A percentile compares a stretch with the other conserved stretches of the same genome.
These are phyloP conservation scores for Didymella segeticola DNA, from an alignment of 2,329 filamentous ascomycete species.

Conservation along the genomic window DNA sequence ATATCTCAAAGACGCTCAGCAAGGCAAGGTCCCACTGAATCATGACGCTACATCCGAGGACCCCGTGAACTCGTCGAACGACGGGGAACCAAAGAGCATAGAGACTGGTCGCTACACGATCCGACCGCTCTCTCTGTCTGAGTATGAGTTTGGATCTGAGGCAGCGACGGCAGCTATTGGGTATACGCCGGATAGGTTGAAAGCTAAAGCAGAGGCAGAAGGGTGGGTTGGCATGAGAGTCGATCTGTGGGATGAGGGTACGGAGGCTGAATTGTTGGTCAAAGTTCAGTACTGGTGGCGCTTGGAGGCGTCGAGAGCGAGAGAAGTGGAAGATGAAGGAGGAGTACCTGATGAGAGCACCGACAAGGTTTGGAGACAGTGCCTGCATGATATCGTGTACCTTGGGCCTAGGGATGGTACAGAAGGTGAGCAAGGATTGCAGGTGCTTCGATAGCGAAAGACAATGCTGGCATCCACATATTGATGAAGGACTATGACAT, in stretches of 20 bases:
- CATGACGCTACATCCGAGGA: not conserved
- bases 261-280: not conserved
- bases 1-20: not conserved
- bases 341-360: not conserved
- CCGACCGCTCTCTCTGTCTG: not conserved
- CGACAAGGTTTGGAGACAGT: not conserved
- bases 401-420: not conserved
- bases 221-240: not conserved
- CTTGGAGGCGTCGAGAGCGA: not conserved
- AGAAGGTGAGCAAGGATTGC: not conserved
- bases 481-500: too few species aligned
- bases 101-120: not conserved
- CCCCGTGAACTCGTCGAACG: not conserved
- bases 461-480: too few species aligned
- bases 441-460: not conserved
- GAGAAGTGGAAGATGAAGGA: not conserved
- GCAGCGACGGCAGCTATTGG: not conserved
- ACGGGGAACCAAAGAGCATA: not conserved
- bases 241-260: not conserved
- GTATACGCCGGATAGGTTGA: not conserved
- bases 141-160: not conserved
- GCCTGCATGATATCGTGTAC: not conserved
- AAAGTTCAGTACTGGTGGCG: not conserved
- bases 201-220: not conserved
- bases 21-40: not conserved